These are phyloP conservation scores for Diaporthe destruens DNA, from an alignment of 2,329 filamentous ascomycete species.

Conservation along the genomic window DNA sequence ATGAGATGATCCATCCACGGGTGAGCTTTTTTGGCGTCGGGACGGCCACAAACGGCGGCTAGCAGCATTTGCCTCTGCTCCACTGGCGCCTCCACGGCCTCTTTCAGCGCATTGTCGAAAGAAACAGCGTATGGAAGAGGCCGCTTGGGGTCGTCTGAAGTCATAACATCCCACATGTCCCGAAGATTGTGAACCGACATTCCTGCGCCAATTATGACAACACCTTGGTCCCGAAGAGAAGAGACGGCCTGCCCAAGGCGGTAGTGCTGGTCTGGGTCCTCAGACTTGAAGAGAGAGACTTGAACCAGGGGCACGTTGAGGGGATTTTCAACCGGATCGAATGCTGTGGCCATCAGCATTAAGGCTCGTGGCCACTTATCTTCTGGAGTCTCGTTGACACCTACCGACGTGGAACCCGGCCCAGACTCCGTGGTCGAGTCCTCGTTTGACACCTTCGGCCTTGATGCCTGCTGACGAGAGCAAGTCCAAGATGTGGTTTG, in stretches of 20 bases:
- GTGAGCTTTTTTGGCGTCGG: constrained; percentile 62
- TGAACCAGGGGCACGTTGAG: constrained; percentile 78
- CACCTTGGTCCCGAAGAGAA: constrained; percentile 73
- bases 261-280: constrained; percentile 76
- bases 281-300: constrained; percentile 75
- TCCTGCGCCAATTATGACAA: constrained; percentile 78
- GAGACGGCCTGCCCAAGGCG: constrained; percentile 75
- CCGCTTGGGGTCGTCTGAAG: constrained; percentile 55
- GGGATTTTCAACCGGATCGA: constrained; percentile 71
- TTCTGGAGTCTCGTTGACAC: constrained; percentile 9
- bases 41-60: constrained; percentile 54
- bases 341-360: constrained; percentile 55
- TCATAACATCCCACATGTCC: constrained; percentile 57
- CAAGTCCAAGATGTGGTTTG: constrained; percentile 67
- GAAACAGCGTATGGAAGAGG: constrained; percentile 69
- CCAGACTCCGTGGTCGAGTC: constrained; percentile 83
- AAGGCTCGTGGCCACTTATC: constrained; percentile 42
- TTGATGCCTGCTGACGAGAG: constrained; percentile 70
- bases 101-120: constrained; percentile 77
- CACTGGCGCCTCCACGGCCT: constrained; percentile 66
- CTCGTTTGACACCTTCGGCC: constrained; percentile 70
- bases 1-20: constrained; percentile 65
- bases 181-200: constrained; percentile 81
- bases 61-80: constrained; percentile 55
- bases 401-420: constrained; percentile 70